These are phyloP conservation scores for Bidens hawaiensis DNA, from an alignment of 140 eudicot genomes.

Conservation along the genomic window DNA sequence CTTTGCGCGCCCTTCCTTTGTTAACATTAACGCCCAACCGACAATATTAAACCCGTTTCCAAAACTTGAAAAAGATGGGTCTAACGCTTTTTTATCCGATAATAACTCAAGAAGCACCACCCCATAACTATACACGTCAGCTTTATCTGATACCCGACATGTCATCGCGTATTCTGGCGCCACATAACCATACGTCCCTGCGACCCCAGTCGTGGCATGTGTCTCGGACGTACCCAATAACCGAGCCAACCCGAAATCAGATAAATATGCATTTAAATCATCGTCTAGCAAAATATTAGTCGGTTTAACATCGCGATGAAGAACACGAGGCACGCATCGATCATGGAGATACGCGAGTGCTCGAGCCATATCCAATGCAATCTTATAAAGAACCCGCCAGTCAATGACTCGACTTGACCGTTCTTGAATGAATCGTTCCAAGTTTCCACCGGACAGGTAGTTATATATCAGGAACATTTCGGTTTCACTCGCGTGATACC, in stretches of 20 bases:
- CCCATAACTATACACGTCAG: too few species aligned
- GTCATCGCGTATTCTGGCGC: too few species aligned
- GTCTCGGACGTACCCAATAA: conserved; percentile 77
- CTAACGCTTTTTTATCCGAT: conserved; percentile 70
- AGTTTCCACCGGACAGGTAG: too few species aligned
- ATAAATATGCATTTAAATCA: too few species aligned
- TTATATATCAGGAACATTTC: too few species aligned
- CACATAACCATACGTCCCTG: conserved; percentile 88
- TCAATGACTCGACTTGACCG: conserved; percentile 50
- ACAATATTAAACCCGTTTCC: too few species aligned
- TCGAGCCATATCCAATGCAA: conserved; percentile 67
- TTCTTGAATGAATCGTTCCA: too few species aligned
- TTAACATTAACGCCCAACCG: conserved; percentile 70
- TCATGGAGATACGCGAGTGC: conserved; percentile 76
- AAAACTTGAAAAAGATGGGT: conserved; percentile 71
- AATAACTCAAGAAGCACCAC: conserved; percentile 68
- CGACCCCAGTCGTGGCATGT: conserved; percentile 81
- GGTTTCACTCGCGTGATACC: too few species aligned
- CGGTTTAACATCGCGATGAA: conserved; percentile 83
- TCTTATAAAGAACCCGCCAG: conserved; percentile 73
- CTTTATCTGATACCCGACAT: too few species aligned
- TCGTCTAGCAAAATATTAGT: too few species aligned
- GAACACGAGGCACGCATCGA: conserved; percentile 75
- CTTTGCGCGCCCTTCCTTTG: conserved; percentile 57
- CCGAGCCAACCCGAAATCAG: conserved; percentile 81